A percentile compares a stretch with the other conserved stretches of the same genome.
Conservation (phyloP, 176 grass and related monocot species). For the Zoysia pacifica region DNA sequence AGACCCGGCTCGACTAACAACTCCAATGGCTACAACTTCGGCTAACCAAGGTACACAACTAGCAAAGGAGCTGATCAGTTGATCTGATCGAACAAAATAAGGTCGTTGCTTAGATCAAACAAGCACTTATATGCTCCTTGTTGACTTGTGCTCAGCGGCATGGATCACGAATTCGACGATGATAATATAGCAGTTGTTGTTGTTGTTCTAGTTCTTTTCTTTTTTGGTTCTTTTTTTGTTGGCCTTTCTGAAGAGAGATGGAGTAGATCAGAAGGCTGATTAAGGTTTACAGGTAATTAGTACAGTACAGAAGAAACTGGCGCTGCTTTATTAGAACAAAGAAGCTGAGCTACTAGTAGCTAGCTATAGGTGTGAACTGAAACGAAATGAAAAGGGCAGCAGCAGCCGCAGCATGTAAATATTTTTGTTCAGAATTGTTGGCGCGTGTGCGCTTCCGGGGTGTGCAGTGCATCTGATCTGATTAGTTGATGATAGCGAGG, state of each 20-base stretch:
- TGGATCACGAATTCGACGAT: background rate
- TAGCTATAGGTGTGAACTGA: conserved; percentile 28
- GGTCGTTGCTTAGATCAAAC: background rate
- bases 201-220: background rate
- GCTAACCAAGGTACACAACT: conserved; percentile 38
- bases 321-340: background rate
- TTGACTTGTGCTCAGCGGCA: background rate
- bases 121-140: background rate
- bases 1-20: conserved; percentile 60
- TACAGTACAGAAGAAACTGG: background rate
- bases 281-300: background rate
- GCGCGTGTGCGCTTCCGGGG: conserved; percentile 34
- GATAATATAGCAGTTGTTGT: background rate
- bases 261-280: conserved; percentile 2
- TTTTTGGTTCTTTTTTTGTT: conserved; percentile 26
- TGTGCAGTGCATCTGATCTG: background rate
- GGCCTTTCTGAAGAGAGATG: background rate
- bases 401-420: conserved; percentile 13
- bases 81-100: background rate
- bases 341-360: background rate
- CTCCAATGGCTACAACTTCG: conserved; percentile 66
- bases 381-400: background rate
- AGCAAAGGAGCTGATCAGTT: background rate
- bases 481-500: conserved; percentile 30
- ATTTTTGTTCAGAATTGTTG: background rate